phyloP scores from a whole-genome alignment of 176 grass and related monocot species.

The Eleusine coracana region DNA sequence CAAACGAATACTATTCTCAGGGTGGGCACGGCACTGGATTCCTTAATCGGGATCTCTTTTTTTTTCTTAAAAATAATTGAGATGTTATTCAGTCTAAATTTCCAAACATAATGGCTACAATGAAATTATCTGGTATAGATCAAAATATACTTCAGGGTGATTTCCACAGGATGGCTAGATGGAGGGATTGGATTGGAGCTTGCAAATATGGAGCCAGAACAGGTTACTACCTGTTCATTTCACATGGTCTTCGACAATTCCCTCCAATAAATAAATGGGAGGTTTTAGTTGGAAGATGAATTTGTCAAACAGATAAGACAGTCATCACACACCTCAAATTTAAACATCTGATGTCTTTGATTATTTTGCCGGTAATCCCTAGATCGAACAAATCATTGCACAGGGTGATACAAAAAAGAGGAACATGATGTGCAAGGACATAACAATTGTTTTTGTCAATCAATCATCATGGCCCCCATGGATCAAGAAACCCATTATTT shows the following conservation, averaged over 20 bases:
- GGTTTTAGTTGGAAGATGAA: neutral
- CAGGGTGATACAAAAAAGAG: slow-evolving; percentile 35
- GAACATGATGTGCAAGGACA: slow-evolving; percentile 17
- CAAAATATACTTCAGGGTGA: neutral
- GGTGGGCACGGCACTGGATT: too few species aligned
- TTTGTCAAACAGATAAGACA: neutral
- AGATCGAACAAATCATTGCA: slow-evolving; percentile 34
- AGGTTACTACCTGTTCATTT: neutral
- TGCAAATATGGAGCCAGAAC: neutral
- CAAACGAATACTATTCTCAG: too few species aligned
- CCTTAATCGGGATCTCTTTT: too few species aligned
- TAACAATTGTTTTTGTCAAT: slow-evolving; percentile 11
- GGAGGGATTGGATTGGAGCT: too few species aligned
- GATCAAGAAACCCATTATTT: slow-evolving; percentile 22
- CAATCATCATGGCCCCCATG: slow-evolving; percentile 44
- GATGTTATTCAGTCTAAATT: neutral
- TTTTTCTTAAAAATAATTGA: neutral
- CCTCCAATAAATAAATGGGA: neutral
- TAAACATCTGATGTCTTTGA: neutral
- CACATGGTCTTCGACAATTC: neutral
- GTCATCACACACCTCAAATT: neutral
- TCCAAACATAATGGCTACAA: neutral
- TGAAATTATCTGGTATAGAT: neutral
- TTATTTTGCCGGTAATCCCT: slow-evolving; percentile 20
- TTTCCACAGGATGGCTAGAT: too few species aligned